Conservation (phyloP, 2,329 filamentous ascomycete genomes). For the Venturia effusa region DNA sequence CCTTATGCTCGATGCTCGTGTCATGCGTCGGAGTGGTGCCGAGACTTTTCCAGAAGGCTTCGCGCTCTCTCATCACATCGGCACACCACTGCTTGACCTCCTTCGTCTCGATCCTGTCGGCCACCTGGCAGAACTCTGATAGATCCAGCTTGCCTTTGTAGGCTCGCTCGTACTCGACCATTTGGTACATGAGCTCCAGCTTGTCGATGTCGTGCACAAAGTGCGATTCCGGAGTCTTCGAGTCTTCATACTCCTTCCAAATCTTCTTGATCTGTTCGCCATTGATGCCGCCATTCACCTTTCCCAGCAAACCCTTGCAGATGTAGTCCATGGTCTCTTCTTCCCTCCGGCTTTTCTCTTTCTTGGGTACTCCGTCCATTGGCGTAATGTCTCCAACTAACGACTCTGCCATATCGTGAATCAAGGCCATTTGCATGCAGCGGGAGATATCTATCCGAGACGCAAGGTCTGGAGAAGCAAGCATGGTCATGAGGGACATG, state of each 20-base stretch:
- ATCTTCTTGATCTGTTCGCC: constrained; percentile 64
- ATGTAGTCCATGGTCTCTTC: constrained; percentile 88
- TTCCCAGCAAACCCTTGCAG: constrained; percentile 58
- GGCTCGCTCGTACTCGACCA: constrained; percentile 86
- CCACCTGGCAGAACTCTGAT: constrained; percentile 76
- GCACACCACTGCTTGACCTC: constrained; percentile 75
- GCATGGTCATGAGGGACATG: constrained; percentile 93
- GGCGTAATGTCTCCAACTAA: constrained; percentile 96
- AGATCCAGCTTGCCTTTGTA: constrained; percentile 59
- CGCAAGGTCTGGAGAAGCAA: constrained; percentile 67
- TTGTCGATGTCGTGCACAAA: constrained; percentile 98
- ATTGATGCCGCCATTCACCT: constrained; percentile 58
- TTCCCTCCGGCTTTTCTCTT: constrained; percentile 83
- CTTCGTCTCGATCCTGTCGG: constrained; percentile 57
- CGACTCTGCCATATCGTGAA: constrained; percentile 96
- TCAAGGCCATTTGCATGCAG: constrained; percentile 89
- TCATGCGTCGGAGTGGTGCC: neutral
- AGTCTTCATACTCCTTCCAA: constrained; percentile 95
- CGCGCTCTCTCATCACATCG: constrained; percentile 65
- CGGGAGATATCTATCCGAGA: constrained; percentile 62
- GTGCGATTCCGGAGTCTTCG: constrained; percentile 67
- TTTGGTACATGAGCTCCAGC: constrained; percentile 88
- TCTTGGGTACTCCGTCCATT: constrained; percentile 72
- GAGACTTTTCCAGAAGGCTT: constrained; percentile 51
- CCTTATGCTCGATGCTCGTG: neutral